A percentile compares a stretch with the other conserved stretches of the same genome.
These are phyloP conservation scores for Lactifluus volemus DNA, from an alignment of 768 basidiomycete species.

Conservation along the genomic window DNA sequence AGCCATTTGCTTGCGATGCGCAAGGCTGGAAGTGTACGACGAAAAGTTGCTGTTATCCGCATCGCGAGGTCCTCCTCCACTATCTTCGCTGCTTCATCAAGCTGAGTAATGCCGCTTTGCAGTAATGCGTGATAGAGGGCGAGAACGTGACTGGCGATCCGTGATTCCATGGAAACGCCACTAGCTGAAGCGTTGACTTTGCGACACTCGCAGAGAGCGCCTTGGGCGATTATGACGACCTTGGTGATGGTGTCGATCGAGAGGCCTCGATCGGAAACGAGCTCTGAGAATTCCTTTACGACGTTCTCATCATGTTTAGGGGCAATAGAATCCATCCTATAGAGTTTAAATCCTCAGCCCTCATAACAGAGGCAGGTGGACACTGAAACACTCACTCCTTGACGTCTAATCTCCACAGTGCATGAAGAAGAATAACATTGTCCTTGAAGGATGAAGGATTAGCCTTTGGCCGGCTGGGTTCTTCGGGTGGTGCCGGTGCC, in stretches of 20 bases:
- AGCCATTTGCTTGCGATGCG: constrained; percentile 90
- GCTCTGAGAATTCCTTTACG: constrained; percentile 45
- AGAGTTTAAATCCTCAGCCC: constrained; percentile 11
- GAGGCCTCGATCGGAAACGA: constrained; percentile 62
- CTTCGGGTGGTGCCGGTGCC: constrained; percentile 28
- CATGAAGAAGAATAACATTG: constrained; percentile 68
- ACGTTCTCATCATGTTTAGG: constrained; percentile 41
- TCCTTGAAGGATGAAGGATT: constrained; percentile 54
- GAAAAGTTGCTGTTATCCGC: constrained; percentile 76
- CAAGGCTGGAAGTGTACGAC: constrained; percentile 79
- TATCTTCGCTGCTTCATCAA: constrained; percentile 47
- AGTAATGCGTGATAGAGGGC: constrained; percentile 55
- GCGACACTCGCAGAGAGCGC: constrained; percentile 78
- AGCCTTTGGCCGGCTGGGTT: constrained; percentile 45
- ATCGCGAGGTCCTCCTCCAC: constrained; percentile 60
- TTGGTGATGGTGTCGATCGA: constrained; percentile 71
- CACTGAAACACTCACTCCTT: constrained; percentile 44
- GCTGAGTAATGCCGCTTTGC: constrained; percentile 53
- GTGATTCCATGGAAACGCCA: constrained; percentile 41
- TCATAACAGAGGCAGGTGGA: constrained; percentile 11
- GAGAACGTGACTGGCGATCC: constrained; percentile 59
- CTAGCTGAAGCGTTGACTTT: constrained; percentile 50
- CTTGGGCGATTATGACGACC: constrained; percentile 63
- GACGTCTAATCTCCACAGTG: constrained; percentile 48
- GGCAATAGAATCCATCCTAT: constrained; percentile 42